Base-by-base conservation (phyloP, 805 yeast genomes). In the Suhomyces pyralidae region DNA sequence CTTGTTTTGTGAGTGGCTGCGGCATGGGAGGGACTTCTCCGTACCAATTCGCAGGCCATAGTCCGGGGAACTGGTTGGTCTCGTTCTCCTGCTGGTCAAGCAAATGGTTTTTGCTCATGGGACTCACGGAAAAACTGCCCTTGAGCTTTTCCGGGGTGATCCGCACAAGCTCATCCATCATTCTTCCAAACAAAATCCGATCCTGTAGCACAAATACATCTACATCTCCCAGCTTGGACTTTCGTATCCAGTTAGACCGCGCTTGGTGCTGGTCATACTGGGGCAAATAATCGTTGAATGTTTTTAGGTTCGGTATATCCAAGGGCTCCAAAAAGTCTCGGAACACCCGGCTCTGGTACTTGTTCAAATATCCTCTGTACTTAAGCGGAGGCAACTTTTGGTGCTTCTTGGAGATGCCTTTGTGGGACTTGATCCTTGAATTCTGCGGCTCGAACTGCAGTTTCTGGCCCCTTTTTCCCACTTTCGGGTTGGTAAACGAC, bases 271-370 rank as follows among this genome's bases (percentile, higher is more conserved):
- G 42, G 54, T 74, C 65, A 54, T 64, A 74, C 24, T 24, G 20
- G 3, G 64, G 62, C 15, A 52, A 36, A 12, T 56, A 43, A 20
- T 70, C 64, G 45, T 64, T 66, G 50, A 63, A 68, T 7, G 65
- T 58, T 53, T 70, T 73, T 46, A 75, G 60, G 40, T 68, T 60
- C 5, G 69, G 68, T 51, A 73, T 69, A 6, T 61, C 59, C 32
- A 75, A 61, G 2, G 78, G 77, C 36, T 57, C 55, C 28, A 75
- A 57, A 53, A 73, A 74, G 24, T 70, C 69, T 51, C 66, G 68
- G 53, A 58, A 69, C 30, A 58, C 49, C 42, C 59, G 57, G 19
- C 60, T 55, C 53, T 65, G 69, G 40, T 56, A 58, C 14, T 60
- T 42, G 22, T 30, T 22, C 22, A 48, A 42, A 20, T 47, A 40